Evolutionary conservation across 1,284 basidiomycete genomes (phyloP), one percentile per base, ranked within the genome.

Genomic region (Sporisorium iseilematis-ciliati): DNA sequence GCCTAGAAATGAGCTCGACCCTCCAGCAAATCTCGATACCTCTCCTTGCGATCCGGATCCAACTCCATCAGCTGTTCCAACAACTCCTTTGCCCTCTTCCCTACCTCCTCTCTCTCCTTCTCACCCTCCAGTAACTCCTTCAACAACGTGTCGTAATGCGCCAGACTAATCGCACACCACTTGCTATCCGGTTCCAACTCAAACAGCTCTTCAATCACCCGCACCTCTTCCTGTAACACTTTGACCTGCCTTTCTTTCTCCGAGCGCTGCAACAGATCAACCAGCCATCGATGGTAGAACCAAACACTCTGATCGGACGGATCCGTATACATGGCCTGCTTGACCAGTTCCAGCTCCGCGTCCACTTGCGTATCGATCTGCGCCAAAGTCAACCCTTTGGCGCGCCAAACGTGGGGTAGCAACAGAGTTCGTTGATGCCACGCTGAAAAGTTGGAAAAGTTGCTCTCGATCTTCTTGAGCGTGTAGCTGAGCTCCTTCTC

Each of bases 361-460:
- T 71, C 59, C n/a, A 70, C 18, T 8, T 49, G 23, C 3, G 12
- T n/a, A 14, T 63, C 57, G 7, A 52, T 48, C 51, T 14, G 80
- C 75, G 40, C 88, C 1, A 89, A 88, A 35, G 86, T 85, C 1
- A 71, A 49, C 23, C 46, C 18, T 25, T 60, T 23, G 0, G 75
- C 78, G 4, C 88, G 87, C 93, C 93, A 95, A 7, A 93, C 82
- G 4, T 88, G 88, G 0, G 88, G 86, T 18, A 94, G 87, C 1
- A 95, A 88, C 85, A 96, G 95, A 2, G 94, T 93, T 26, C 97
- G 90, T 78, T 96, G 94, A 86, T 99, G 97, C 97, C 97, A 99
- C 18, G 97, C 97, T 65, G 93, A 96, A 85, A 97, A 99, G 85
- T 99, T 99, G 51, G 93, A 95, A 83, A 99, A 97, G 85, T 94